Percentiles rank a stretch among this genome's conserved stretches.
Evolutionary conservation across 352 stramenopile species (phyloP).

Genomic region (Phytopythium litorale): DNA sequence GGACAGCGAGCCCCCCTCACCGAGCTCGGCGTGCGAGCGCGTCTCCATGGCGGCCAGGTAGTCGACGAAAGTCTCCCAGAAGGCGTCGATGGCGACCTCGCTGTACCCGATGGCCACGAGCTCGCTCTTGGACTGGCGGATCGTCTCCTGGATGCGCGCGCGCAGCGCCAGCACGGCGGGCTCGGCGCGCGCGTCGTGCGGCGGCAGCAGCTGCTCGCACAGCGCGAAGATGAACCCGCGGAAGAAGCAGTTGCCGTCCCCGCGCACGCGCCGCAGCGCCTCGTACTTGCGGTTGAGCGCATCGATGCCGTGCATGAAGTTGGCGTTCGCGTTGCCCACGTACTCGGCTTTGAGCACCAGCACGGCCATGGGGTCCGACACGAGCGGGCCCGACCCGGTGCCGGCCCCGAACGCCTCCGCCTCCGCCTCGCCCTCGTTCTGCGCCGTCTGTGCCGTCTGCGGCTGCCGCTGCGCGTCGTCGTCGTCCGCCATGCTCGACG

Average conservation of each 20-base stretch:
- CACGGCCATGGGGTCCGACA: slow-evolving; percentile 55
- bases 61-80: slow-evolving; percentile 92
- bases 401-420: background rate
- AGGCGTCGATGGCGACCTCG: slow-evolving; percentile 90
- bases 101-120: slow-evolving; percentile 88
- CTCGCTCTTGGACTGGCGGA: slow-evolving; percentile 64
- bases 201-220: slow-evolving; percentile 68
- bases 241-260: slow-evolving; percentile 93
- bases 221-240: slow-evolving; percentile 87
- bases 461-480: background rate
- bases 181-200: slow-evolving; percentile 12
- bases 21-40: slow-evolving; percentile 56
- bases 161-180: slow-evolving; percentile 24
- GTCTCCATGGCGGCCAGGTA: slow-evolving; percentile 80
- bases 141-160: slow-evolving; percentile 46
- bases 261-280: slow-evolving; percentile 75
- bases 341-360: slow-evolving; percentile 67
- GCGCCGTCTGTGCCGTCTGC: background rate
- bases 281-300: slow-evolving; percentile 63
- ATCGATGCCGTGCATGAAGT: slow-evolving; percentile 73
- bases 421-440: background rate
- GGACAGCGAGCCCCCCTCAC: background rate
- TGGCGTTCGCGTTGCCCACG: slow-evolving; percentile 61
- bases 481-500: background rate
- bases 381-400: slow-evolving; percentile 22